phyloP scores from a whole-genome alignment of 2,329 filamentous ascomycete genomes.

The Colletotrichum sp. region DNA sequence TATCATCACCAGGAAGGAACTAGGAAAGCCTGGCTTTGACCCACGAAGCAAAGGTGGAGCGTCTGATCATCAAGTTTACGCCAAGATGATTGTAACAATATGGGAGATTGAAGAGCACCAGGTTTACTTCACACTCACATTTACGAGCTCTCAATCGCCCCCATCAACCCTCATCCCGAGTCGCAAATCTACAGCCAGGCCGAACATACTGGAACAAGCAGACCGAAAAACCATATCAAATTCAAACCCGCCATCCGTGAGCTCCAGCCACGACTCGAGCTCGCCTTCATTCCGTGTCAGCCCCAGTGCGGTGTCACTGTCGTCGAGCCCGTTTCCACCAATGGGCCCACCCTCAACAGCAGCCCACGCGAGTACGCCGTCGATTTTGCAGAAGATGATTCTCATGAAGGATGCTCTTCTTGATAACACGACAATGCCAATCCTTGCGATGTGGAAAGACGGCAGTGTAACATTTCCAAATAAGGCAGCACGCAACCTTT shows the following conservation, averaged over 20 bases:
- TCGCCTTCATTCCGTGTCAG: slow-evolving; percentile 51
- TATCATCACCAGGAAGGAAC: slow-evolving; percentile 59
- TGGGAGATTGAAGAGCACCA: slow-evolving; percentile 73
- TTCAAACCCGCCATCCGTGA: slow-evolving; percentile 51
- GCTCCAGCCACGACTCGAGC: slow-evolving; percentile 52
- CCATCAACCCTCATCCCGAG: slow-evolving; percentile 33
- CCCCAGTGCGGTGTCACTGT: slow-evolving; percentile 58
- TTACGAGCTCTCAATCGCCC: slow-evolving; percentile 64
- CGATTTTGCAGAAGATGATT: slow-evolving; percentile 74
- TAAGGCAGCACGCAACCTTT: slow-evolving; percentile 62
- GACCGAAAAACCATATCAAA: slow-evolving; percentile 49
- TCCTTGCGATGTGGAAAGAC: slow-evolving; percentile 83
- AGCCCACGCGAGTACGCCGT: slow-evolving; percentile 61
- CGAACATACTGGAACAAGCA: slow-evolving; percentile 48
- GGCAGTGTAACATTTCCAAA: slow-evolving; percentile 77
- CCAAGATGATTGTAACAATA: slow-evolving; percentile 79
- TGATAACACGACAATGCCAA: slow-evolving; percentile 76
- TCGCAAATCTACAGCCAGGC: slow-evolving; percentile 43
- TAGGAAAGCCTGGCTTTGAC: slow-evolving; percentile 43
- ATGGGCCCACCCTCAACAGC: slow-evolving; percentile 67
- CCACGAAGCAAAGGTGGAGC: slow-evolving; percentile 37
- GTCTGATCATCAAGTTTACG: slow-evolving; percentile 53
- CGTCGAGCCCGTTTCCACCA: slow-evolving; percentile 67
- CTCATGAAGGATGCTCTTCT: slow-evolving; percentile 79
- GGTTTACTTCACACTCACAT: slow-evolving; percentile 76